Conservation (phyloP, 805 yeast species). For the Wickerhamiella shivajii region DNA sequence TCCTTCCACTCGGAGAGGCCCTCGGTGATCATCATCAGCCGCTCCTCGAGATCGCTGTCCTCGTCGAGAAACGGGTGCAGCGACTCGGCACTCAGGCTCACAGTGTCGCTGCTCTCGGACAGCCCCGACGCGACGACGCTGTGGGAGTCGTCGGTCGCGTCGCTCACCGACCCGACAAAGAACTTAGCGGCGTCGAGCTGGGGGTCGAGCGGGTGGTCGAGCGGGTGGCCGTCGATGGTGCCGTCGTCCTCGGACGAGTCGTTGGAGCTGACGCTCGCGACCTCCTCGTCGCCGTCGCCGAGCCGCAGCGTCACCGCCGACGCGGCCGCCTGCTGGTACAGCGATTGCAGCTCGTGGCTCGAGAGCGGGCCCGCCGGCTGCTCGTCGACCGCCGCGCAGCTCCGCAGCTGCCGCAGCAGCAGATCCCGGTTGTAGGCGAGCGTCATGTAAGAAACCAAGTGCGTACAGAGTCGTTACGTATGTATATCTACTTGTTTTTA, state of each 20-base stretch:
- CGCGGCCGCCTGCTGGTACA: conserved; percentile 6
- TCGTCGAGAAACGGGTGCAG: conserved; percentile 29
- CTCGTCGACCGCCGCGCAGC: conserved; percentile 8
- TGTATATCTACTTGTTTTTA: no score
- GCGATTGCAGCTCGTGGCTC: not conserved
- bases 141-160: conserved; percentile 13
- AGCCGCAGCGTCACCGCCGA: conserved; percentile 6
- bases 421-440: conserved; percentile 21
- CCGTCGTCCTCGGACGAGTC: not conserved
- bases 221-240: not conserved
- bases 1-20: conserved; percentile 13
- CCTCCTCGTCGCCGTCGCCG: not conserved
- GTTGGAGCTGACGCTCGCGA: not conserved
- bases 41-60: conserved; percentile 29
- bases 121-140: conserved; percentile 8
- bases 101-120: not conserved
- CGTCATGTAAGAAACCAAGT: conserved; percentile 22
- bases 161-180: conserved; percentile 6
- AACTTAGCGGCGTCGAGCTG: not conserved
- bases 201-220: not conserved
- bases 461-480: no score
- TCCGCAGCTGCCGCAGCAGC: conserved; percentile 21
- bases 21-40: conserved; percentile 25
- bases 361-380: not conserved
- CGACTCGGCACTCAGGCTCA: conserved; percentile 18